Conservation (phyloP, 106 monocot species). For the Chionographis japonica region DNA sequence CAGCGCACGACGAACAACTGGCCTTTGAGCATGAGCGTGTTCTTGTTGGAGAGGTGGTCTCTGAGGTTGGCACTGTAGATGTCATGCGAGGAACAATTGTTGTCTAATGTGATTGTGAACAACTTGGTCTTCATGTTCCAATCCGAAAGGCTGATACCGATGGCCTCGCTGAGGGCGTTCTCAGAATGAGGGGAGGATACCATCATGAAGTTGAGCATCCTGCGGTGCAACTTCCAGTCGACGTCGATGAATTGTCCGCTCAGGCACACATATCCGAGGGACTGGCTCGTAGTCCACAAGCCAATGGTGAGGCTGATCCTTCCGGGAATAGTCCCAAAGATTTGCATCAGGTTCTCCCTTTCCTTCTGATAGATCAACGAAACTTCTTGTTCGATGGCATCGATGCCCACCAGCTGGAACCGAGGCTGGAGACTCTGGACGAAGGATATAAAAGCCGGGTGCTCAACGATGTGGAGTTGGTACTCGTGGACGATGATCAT, state of each 20-base stretch:
- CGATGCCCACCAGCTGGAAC: conserved; percentile 49
- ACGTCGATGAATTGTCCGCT: conserved; percentile 70
- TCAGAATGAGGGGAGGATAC: conserved; percentile 85
- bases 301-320: conserved; percentile 70
- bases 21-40: conserved; percentile 70
- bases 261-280: conserved; percentile 80
- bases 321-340: conserved; percentile 50
- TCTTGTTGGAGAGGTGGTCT: conserved; percentile 72
- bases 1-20: conserved; percentile 79
- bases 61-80: conserved; percentile 84
- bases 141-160: conserved; percentile 60
- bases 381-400: conserved; percentile 54
- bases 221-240: conserved; percentile 62
- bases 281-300: conserved; percentile 82
- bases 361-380: conserved; percentile 63
- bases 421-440: conserved; percentile 75
- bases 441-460: conserved; percentile 57
- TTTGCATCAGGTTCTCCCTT: conserved; percentile 46
- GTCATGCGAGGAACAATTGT: conserved; percentile 80
- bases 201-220: conserved; percentile 90
- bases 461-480: conserved; percentile 81
- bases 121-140: conserved; percentile 78
- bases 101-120: conserved; percentile 84
- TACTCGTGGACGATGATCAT: conserved; percentile 93
- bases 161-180: conserved; percentile 82